These are phyloP conservation scores for Coprinellus micaceus DNA, from an alignment of 768 basidiomycete genomes.

Conservation along the genomic window DNA sequence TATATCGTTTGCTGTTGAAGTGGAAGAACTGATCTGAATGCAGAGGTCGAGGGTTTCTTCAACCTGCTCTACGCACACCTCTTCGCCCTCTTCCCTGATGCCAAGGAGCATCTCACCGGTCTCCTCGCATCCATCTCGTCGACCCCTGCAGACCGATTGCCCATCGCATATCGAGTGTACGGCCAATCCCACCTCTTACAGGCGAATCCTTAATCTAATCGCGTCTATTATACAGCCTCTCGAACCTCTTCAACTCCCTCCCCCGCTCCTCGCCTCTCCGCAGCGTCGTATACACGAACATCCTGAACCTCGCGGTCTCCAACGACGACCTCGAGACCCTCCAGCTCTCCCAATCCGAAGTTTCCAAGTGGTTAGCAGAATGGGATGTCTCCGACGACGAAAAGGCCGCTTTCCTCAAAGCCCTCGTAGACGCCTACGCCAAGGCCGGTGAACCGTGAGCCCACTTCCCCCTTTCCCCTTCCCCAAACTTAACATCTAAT, in stretches of 20 bases:
- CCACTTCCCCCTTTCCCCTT: background rate
- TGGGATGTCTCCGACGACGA: conserved; percentile 65
- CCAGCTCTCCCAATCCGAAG: conserved; percentile 51
- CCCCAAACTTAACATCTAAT: background rate
- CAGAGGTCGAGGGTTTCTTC: conserved; percentile 82
- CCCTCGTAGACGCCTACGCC: conserved; percentile 55
- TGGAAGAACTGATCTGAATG: conserved; percentile 8
- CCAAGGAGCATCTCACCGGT: conserved; percentile 43
- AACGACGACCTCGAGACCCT: conserved; percentile 64
- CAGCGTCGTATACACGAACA: conserved; percentile 54
- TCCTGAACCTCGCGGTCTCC: conserved; percentile 55
- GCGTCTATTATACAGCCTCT: conserved; percentile 47
- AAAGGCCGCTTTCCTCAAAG: conserved; percentile 63
- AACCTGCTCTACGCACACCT: conserved; percentile 77
- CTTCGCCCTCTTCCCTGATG: conserved; percentile 58
- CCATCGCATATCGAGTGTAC: conserved; percentile 75
- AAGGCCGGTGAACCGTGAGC: conserved; percentile 59
- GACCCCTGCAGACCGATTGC: conserved; percentile 47
- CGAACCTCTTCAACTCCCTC: conserved; percentile 77
- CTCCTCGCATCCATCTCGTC: conserved; percentile 56
- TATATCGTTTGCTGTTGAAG: background rate
- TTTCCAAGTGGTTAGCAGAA: conserved; percentile 77
- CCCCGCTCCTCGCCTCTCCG: conserved; percentile 66
- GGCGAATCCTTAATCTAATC: conserved; percentile 3
- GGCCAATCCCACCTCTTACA: conserved; percentile 22